Conservation (phyloP, 129 eudicot genomes). For the Centella asiatica region DNA sequence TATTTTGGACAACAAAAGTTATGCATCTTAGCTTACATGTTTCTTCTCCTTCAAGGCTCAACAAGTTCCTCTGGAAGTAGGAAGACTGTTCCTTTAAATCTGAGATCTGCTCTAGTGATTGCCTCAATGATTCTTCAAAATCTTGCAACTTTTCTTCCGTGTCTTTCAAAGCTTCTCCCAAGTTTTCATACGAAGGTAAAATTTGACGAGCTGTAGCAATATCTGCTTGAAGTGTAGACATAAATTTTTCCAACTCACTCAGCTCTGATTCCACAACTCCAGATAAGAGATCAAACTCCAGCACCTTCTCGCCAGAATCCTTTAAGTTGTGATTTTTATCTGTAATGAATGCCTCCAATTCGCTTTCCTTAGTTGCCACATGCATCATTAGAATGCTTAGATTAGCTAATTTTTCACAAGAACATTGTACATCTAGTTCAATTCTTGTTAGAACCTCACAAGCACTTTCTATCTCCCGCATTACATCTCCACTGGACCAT, state of each 20-base stretch:
- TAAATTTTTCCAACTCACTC: slow-evolving; percentile 36
- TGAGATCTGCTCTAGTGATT: slow-evolving; percentile 51
- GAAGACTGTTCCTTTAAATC: slow-evolving; percentile 55
- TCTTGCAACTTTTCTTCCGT: slow-evolving; percentile 52
- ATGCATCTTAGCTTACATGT: slow-evolving; percentile 29
- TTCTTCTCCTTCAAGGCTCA: slow-evolving; percentile 34
- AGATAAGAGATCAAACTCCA: slow-evolving; percentile 64
- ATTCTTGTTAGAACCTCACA: slow-evolving; percentile 49
- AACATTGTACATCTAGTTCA: slow-evolving; percentile 60
- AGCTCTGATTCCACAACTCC: slow-evolving; percentile 73
- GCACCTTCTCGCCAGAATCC: slow-evolving; percentile 38
- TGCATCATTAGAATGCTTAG: slow-evolving; percentile 63
- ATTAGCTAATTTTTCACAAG: slow-evolving; percentile 58
- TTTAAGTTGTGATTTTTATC: slow-evolving; percentile 23
- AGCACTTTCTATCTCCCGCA: slow-evolving; percentile 40
- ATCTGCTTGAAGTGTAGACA: slow-evolving; percentile 40
- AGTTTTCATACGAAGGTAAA: slow-evolving; percentile 35
- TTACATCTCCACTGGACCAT: slow-evolving; percentile 42
- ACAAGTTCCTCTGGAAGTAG: slow-evolving; percentile 41
- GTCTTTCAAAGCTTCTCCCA: slow-evolving; percentile 30
- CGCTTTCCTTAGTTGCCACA: slow-evolving; percentile 60
- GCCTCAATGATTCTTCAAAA: slow-evolving; percentile 59
- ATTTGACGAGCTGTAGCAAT: slow-evolving; percentile 31
- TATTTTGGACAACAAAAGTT: neutral
- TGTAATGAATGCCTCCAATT: slow-evolving; percentile 50